Conservation (phyloP, 495 filamentous ascomycete species). For the Annulohypoxylon stygium region DNA sequence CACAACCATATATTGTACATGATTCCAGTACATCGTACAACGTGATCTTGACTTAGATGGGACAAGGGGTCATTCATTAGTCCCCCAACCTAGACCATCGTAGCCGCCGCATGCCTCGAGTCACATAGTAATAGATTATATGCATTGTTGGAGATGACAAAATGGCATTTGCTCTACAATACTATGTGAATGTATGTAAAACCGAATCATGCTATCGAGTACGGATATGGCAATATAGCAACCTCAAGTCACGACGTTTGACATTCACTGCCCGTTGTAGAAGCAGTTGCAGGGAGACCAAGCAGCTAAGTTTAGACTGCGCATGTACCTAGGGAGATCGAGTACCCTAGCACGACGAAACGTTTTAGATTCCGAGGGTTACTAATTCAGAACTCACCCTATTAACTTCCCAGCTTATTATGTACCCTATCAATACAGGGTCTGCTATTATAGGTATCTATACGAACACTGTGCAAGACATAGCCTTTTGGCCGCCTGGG, state of each 20-base stretch:
- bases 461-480: slow-evolving; percentile 30
- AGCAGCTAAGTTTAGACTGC: slow-evolving; percentile 33
- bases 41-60: slow-evolving; percentile 12
- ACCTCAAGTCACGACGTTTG: slow-evolving; percentile 4
- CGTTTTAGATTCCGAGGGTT: slow-evolving; percentile 45
- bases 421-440: not conserved
- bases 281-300: slow-evolving; percentile 30
- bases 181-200: not conserved
- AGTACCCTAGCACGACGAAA: slow-evolving; percentile 41
- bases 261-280: slow-evolving; percentile 31
- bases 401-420: too few species aligned
- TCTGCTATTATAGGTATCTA: not conserved
- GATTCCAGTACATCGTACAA: slow-evolving; percentile 16
- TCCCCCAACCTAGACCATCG: slow-evolving; percentile 1
- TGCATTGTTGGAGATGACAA: slow-evolving; percentile 17
- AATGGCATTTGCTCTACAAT: not conserved
- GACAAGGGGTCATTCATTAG: slow-evolving; percentile 7
- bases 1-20: not conserved
- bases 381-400: slow-evolving; percentile 25
- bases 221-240: not conserved
- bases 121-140: slow-evolving; percentile 15
- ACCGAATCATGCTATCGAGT: slow-evolving; percentile 1
- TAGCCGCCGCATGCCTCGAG: slow-evolving; percentile 22
- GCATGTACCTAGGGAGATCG: slow-evolving; percentile 27
- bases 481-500: not conserved